Evolutionary conservation across 768 basidiomycete genomes (phyloP).

Genomic region (Daedaleopsis sinensis): DNA sequence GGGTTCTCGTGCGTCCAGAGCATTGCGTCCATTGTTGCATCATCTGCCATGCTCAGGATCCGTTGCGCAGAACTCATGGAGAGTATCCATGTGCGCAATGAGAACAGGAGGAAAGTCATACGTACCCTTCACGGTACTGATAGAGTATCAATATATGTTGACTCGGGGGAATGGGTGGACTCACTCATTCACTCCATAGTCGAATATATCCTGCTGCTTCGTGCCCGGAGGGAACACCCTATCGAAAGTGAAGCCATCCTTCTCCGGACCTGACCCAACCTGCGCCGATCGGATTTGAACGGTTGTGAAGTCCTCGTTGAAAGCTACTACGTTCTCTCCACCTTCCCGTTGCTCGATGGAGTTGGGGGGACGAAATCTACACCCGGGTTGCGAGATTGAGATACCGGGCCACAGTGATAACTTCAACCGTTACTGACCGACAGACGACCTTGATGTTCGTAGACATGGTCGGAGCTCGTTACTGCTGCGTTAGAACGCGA

Average conservation of each 20-base stretch:
- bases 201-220: slow-evolving; percentile 92
- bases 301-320: slow-evolving; percentile 84
- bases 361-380: slow-evolving; percentile 94
- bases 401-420: no score
- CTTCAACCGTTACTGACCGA: slow-evolving; percentile 62
- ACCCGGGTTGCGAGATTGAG: background rate
- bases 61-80: background rate
- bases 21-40: no score
- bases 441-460: slow-evolving; percentile 99
- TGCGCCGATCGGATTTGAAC: slow-evolving; percentile 77
- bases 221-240: slow-evolving; percentile 93
- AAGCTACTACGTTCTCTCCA: slow-evolving; percentile 86
- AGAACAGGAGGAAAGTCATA: background rate
- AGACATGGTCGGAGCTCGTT: slow-evolving; percentile 56
- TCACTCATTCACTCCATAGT: slow-evolving; percentile 97
- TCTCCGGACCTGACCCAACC: slow-evolving; percentile 82
- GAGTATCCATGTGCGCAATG: background rate
- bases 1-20: no score
- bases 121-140: slow-evolving; percentile 87
- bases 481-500: slow-evolving; percentile 23
- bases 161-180: slow-evolving; percentile 33
- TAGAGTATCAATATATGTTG: slow-evolving; percentile 8
- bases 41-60: no score
- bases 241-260: slow-evolving; percentile 97
- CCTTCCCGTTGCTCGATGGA: slow-evolving; percentile 87